Base-by-base conservation (phyloP, 2,329 filamentous ascomycete genomes). In the Raffaelea albimanens region DNA sequence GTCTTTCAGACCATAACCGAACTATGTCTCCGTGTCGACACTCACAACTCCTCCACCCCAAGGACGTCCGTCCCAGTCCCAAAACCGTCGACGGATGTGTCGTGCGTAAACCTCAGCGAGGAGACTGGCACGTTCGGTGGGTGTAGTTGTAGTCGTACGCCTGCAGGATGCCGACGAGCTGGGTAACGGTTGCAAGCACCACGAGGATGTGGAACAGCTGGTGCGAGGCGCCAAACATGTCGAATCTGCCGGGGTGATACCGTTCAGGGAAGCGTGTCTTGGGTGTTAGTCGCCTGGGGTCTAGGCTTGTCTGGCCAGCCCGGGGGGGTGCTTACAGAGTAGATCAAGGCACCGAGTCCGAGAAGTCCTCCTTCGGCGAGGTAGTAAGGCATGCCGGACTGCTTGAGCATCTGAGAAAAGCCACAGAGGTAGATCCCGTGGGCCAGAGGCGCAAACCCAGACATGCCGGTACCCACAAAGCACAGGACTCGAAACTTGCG, bases 121-220 rank as follows among this genome's bases (percentile, higher is more conserved):
- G n/a, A n/a, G n/a, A n/a, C n/a, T 29, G 25, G 25, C 25, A 29
- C 25, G 13, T 13, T 29, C 25, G 7, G 20, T 42, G 23, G 13
- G 44, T 19, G 34, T 58, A 56, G 39, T 57, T 57, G 25, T 49
- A 57, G 18, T 55, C 50, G 31, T 54, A 56, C 11, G 55, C 56
- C 4, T 36, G 38, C 11, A 56, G 40, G 23, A 57, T 49, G n/a
- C 61, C 67, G 40, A 63, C 54, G 38, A 70, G 51, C 57, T 73
- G 66, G 13, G 66, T 56, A 23, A 60, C 52, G 22, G 64, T 64
- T 5, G 65, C 67, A 5, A 71, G 29, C 0, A 70, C 68, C 10
- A 72, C 67, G 7, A 70, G 59, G 11, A 68, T 53, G 46, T 73
- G 69, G 47, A 72, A 72, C 7, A 72, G 62, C 51, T 72, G 69